These are phyloP conservation scores for Penicillium argentinense DNA, from an alignment of 495 filamentous ascomycete genomes.

Conservation along the genomic window DNA sequence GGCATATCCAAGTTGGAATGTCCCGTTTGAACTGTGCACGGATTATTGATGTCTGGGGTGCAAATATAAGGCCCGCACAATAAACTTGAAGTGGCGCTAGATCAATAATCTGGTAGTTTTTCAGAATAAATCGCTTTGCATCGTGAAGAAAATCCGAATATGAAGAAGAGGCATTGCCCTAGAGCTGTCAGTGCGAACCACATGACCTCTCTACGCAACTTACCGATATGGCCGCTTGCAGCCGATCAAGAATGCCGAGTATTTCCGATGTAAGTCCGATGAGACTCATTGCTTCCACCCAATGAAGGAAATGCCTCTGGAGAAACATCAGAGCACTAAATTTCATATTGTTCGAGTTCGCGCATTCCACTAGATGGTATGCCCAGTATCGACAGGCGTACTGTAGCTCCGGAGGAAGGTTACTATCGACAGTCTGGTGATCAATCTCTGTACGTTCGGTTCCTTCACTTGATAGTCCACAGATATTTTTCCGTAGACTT, in stretches of 20 bases:
- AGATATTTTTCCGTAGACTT: conserved; percentile 37
- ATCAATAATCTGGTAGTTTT: conserved; percentile 30
- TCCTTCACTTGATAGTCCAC: conserved; percentile 22
- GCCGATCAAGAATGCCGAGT: no score
- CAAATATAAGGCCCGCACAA: conserved; percentile 30
- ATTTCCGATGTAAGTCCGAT: no score
- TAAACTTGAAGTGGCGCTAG: conserved; percentile 19
- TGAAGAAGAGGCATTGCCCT: no score
- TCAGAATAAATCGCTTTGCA: conserved; percentile 34
- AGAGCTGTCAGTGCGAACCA: no score
- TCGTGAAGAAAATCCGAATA: conserved; percentile 15
- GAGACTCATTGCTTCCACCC: no score
- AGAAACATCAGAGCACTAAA: no score
- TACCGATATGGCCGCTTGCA: no score
- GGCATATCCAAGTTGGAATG: conserved; percentile 15
- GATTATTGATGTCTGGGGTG: conserved; percentile 28
- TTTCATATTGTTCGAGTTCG: no score
- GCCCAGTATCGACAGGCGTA: conserved; percentile 41
- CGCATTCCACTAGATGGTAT: conserved; percentile 21
- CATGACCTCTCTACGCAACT: no score
- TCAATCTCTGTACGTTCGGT: conserved; percentile 20
- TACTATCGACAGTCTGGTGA: conserved; percentile 8
- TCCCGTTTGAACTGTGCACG: conserved; percentile 10
- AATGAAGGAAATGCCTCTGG: no score
- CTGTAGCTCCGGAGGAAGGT: conserved; percentile 26